phyloP scores from a whole-genome alignment of 805 yeast species.

The Hanseniaspora taiwanica region DNA sequence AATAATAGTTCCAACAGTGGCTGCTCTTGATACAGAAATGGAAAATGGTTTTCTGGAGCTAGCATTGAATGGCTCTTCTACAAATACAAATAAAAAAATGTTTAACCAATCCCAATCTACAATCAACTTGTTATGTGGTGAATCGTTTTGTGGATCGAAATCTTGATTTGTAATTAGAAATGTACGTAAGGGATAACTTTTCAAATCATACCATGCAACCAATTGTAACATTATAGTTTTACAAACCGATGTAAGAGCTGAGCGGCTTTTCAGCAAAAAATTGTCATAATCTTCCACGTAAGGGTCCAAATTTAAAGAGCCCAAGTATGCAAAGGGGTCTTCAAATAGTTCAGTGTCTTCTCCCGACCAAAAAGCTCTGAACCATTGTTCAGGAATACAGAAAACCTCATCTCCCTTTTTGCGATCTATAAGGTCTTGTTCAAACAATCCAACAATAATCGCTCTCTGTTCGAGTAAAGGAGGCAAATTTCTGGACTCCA shows the following conservation, averaged over 20 bases:
- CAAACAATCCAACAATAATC: slow-evolving; percentile 8
- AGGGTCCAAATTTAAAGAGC: slow-evolving; percentile 33
- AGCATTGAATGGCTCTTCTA: slow-evolving; percentile 2
- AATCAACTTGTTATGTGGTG: slow-evolving; percentile 11
- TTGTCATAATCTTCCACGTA: slow-evolving; percentile 35
- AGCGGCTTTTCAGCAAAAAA: slow-evolving; percentile 24
- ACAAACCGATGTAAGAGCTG: slow-evolving; percentile 25
- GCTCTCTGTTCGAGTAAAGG: slow-evolving; percentile 12
- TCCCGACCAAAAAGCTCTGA: slow-evolving; percentile 21
- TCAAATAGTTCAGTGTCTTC: slow-evolving; percentile 17
- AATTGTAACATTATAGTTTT: slow-evolving; percentile 33
- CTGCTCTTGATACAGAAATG: slow-evolving; percentile 4
- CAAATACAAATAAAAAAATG: slow-evolving; percentile 24
- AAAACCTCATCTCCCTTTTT: slow-evolving; percentile 37
- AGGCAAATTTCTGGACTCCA: slow-evolving; percentile 1
- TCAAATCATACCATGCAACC: slow-evolving; percentile 41
- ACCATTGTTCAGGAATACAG: slow-evolving; percentile 36
- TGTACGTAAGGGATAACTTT: slow-evolving; percentile 28
- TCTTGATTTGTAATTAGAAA: slow-evolving; percentile 19
- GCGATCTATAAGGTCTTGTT: slow-evolving; percentile 7
- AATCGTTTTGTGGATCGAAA: slow-evolving; percentile 1
- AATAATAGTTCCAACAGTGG: slow-evolving; percentile 12
- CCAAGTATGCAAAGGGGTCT: slow-evolving; percentile 17
- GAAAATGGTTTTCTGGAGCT: not conserved
- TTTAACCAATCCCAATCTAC: slow-evolving; percentile 26